Base-by-base conservation (phyloP, 306 rosid species). In the Dryas alaskensis region DNA sequence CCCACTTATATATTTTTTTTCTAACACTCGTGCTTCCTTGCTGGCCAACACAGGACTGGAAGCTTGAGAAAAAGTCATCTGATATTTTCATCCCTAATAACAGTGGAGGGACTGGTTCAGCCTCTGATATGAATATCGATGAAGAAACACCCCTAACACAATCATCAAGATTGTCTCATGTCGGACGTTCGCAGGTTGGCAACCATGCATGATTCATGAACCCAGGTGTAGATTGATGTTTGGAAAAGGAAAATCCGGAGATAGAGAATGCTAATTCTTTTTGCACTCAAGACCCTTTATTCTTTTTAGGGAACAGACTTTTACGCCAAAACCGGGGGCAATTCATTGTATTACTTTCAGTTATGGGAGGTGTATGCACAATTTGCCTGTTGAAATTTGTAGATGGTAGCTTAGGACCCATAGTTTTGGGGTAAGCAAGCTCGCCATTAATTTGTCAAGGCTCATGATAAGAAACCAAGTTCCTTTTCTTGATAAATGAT, bases 21-120 rank as follows among this genome's bases (percentile, higher is more conserved):
- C 13, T 74, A 11, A 62, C 51, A 54, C 3, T 9, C 9, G 37
- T 31, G 58, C 60, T 57, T 42, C 31, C 61, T 60, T 75, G 58
- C 69, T 12, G 79, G 63, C n/a, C 51, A 22, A 53, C 82, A 57
- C 89, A 93, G 97, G 98, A 93, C n/a, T 89, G 97, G 98, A 90
- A 89, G 85, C 67, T 86, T 48, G 98, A 92, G 84, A 92, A 92
- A 93, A 92, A 78, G 80, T 83, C 87, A 17, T 92, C 93, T 8
- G 93, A 90, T 78, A 78, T 84, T 12, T 93, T 73, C 73, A 72
- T 69, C 50, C 88, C 95, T 1, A 81, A 73, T 1, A 81, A 73
- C 76, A 67, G 74, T 66, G 92, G 90, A 31, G 85, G 87, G 22
- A 76, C 58, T 66, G 82, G 75, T 63, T 81, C 87, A 17, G 72